Conservation (phyloP, 495 filamentous ascomycete species). For the Hypoxylon subgilvum region DNA sequence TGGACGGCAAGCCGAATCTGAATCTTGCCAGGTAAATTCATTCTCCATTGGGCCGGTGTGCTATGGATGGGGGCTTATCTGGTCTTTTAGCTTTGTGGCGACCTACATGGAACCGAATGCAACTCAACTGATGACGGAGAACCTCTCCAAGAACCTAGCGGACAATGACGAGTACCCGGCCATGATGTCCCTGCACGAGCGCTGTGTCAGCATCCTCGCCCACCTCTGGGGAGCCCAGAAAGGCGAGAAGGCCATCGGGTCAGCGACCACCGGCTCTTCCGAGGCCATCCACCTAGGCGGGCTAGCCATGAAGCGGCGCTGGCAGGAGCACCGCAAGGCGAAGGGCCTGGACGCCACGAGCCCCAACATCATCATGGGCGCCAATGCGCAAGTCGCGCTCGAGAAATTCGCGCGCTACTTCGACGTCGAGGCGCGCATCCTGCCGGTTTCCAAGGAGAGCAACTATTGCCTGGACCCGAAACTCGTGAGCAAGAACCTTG, state of each 20-base stretch:
- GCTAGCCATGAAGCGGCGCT: constrained; percentile 77
- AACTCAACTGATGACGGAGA: constrained; percentile 69
- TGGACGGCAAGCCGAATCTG: constrained; percentile 74
- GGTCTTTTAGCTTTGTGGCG: constrained; percentile 63
- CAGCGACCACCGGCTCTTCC: constrained; percentile 74
- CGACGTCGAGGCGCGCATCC: constrained; percentile 74
- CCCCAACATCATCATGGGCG: constrained; percentile 80
- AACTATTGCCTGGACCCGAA: constrained; percentile 68
- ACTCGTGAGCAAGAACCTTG: constrained; percentile 67
- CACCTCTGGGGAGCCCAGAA: constrained; percentile 71
- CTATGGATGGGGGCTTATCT: not conserved
- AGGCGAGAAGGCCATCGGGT: constrained; percentile 70
- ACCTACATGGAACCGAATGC: constrained; percentile 76
- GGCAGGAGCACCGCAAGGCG: constrained; percentile 69
- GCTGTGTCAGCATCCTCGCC: constrained; percentile 73
- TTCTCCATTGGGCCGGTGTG: not conserved
- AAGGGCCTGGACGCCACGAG: constrained; percentile 66
- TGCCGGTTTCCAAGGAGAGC: constrained; percentile 69
- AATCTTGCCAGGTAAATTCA: constrained; percentile 66
- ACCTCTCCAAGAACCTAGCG: constrained; percentile 69
- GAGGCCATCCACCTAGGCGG: constrained; percentile 80
- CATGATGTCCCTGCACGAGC: constrained; percentile 73
- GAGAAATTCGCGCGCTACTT: constrained; percentile 80
- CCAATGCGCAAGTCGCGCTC: constrained; percentile 77
- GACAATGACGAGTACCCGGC: constrained; percentile 81